Evolutionary conservation across 2,329 filamentous ascomycete species (phyloP).

Genomic region (Epichloe typhina): DNA sequence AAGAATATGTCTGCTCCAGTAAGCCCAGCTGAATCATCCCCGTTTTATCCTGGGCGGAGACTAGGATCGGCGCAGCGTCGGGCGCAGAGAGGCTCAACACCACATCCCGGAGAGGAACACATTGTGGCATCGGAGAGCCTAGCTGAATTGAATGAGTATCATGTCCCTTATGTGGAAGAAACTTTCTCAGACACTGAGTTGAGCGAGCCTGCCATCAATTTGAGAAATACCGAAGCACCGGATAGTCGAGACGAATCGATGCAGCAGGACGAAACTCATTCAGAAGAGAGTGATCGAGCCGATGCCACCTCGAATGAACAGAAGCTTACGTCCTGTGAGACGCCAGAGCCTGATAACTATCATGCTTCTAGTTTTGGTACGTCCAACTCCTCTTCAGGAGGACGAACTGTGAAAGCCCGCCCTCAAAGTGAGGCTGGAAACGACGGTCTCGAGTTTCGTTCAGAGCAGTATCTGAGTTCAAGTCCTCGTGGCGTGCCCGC

Average conservation of each 20-base stretch:
- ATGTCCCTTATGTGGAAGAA: conserved; percentile 10
- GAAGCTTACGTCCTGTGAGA: background rate
- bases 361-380: background rate
- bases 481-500: background rate
- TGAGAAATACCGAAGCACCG: background rate
- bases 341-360: background rate
- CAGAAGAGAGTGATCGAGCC: background rate
- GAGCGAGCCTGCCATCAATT: background rate
- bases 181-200: background rate
- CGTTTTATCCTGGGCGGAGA: conserved; percentile 12
- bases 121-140: background rate
- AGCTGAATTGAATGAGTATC: conserved; percentile 3
- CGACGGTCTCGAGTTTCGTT: background rate
- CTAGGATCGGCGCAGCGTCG: conserved; percentile 16
- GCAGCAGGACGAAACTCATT: background rate
- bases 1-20: background rate
- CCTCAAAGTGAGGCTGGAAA: background rate
- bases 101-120: background rate
- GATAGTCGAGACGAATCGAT: background rate
- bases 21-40: conserved; percentile 4
- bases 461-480: background rate
- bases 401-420: background rate
- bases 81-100: conserved; percentile 12
- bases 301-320: background rate
- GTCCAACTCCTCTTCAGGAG: background rate